Conservation (phyloP, 345 rosid genomes). For the Gossypium anomalum region DNA sequence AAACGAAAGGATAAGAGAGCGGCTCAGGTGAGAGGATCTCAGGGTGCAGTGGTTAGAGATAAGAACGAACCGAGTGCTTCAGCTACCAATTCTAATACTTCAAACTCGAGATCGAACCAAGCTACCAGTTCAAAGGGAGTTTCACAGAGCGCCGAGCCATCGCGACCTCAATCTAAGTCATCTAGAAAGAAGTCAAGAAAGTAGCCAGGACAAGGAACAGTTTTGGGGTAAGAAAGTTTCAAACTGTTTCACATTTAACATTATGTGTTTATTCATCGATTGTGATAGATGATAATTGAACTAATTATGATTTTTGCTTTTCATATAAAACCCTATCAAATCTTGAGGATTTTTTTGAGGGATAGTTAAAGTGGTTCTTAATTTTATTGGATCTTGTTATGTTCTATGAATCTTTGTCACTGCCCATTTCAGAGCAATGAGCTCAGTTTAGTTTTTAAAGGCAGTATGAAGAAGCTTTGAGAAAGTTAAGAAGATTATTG, state of each 20-base stretch:
- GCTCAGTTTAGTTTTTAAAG: not conserved
- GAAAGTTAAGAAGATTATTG: not conserved
- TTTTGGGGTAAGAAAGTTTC: conserved; percentile 1
- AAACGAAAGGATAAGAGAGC: conserved; percentile 87
- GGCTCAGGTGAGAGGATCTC: not conserved
- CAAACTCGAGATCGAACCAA: conserved; percentile 41
- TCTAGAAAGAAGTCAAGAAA: conserved; percentile 89
- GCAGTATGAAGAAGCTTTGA: not conserved
- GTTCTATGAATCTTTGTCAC: not conserved
- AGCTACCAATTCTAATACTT: conserved; percentile 25
- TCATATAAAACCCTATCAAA: not conserved
- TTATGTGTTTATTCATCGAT: not conserved
- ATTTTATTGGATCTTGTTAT: conserved; percentile 1
- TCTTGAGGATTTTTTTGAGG: not conserved
- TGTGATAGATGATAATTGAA: not conserved
- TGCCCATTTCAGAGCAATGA: not conserved
- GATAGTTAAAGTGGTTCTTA: not conserved
- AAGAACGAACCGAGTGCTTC: conserved; percentile 36
- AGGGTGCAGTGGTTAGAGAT: conserved; percentile 1
- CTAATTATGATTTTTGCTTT: not conserved
- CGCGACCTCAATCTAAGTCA: conserved; percentile 74
- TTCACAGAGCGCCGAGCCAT: conserved; percentile 40
- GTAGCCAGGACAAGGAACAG: conserved; percentile 20
- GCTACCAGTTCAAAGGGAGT: conserved; percentile 40
- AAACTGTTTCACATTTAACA: not conserved